Conservation (phyloP, 768 basidiomycete genomes). For the Auricularia sp. region DNA sequence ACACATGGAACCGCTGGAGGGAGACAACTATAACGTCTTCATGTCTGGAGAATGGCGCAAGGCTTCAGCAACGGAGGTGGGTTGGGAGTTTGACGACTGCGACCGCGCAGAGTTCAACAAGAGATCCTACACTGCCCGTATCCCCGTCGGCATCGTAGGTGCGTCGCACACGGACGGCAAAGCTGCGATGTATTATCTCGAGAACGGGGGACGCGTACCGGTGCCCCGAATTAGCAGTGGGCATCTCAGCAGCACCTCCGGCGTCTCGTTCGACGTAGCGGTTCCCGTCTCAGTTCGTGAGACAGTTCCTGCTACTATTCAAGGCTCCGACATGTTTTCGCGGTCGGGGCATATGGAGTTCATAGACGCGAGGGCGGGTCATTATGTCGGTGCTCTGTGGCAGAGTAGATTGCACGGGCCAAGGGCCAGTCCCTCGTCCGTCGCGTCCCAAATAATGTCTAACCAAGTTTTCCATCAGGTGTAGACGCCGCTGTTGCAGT, state of each 20-base stretch:
- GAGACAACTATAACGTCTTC: not conserved
- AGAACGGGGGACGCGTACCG: not conserved
- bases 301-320: not conserved
- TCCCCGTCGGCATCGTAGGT: not conserved
- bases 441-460: too few species aligned
- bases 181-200: not conserved
- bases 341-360: not conserved
- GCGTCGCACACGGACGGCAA: not conserved
- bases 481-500: too few species aligned
- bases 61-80: not conserved
- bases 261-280: not conserved
- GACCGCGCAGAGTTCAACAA: not conserved
- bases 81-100: not conserved
- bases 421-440: too few species aligned
- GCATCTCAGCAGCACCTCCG: not conserved
- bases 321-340: not conserved
- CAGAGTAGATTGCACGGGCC: not conserved
- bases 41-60: not conserved
- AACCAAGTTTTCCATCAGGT: too few species aligned
- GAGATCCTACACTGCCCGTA: not conserved
- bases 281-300: not conserved
- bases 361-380: not conserved
- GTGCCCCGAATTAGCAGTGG: not conserved
- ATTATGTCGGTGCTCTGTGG: not conserved
- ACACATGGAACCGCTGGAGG: not conserved